phyloP scores from a whole-genome alignment of 441 rosid species.

The Breynia disticha region DNA sequence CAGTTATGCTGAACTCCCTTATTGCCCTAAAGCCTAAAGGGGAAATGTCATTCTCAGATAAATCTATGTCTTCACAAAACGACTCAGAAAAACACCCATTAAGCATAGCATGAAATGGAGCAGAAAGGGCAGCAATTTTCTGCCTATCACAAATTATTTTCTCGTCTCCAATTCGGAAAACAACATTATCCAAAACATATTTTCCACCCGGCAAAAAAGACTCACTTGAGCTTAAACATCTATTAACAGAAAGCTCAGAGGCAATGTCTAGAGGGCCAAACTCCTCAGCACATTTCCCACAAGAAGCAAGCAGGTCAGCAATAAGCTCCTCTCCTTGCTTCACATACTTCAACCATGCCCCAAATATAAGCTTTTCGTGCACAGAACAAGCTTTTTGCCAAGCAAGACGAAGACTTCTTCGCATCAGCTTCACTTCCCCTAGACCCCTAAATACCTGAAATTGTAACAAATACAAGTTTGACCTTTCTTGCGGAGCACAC shows the following conservation, averaged over 20 bases:
- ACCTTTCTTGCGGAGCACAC: conserved; percentile 53
- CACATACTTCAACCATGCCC: conserved; percentile 86
- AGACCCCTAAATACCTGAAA: conserved; percentile 91
- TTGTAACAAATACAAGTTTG: conserved; percentile 64
- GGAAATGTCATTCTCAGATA: conserved; percentile 74
- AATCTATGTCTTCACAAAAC: conserved; percentile 60
- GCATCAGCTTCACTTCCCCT: conserved; percentile 78
- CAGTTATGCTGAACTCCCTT: conserved; percentile 55
- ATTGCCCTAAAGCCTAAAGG: conserved; percentile 61
- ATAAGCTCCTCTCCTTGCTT: conserved; percentile 86
- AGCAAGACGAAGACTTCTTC: conserved; percentile 82
- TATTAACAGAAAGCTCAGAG: conserved; percentile 35
- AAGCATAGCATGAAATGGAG: conserved; percentile 89
- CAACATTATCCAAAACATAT: conserved; percentile 36
- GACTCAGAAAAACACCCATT: conserved; percentile 84
- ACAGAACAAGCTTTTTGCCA: conserved; percentile 77
- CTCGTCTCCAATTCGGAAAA: conserved; percentile 68
- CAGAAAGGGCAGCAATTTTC: conserved; percentile 75
- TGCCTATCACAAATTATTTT: conserved; percentile 67
- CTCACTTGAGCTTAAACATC: conserved; percentile 28
- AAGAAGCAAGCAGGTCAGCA: conserved; percentile 68
- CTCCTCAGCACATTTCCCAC: conserved; percentile 66
- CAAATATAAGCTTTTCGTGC: conserved; percentile 84
- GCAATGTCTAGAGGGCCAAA: conserved; percentile 61
- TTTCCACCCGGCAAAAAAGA: conserved; percentile 21